Evolutionary conservation across 108 stramenopile species (phyloP).

Genomic region (Pinguiococcus pyrenoidosus): DNA sequence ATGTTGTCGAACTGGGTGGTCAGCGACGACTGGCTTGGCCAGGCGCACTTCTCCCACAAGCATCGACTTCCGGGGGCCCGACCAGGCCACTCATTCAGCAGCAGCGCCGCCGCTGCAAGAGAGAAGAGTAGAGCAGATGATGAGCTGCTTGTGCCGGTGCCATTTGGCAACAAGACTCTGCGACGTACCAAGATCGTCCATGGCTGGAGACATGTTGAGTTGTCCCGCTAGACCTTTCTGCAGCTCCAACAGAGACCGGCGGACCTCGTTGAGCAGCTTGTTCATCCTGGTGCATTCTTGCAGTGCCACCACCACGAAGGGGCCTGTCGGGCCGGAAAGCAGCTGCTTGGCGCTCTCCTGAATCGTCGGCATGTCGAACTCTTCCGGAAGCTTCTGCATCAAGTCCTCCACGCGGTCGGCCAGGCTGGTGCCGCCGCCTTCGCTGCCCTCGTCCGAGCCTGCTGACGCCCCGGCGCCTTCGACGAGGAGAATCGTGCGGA

Average conservation of each 20-base stretch:
- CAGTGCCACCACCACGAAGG: slow-evolving; percentile 28
- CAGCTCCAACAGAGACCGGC: slow-evolving; percentile 23
- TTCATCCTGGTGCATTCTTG: slow-evolving; percentile 51
- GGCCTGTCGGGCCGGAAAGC: slow-evolving; percentile 4
- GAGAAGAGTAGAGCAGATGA: too few relatives aligned
- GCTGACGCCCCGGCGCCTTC: too few relatives aligned
- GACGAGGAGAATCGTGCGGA: too few relatives aligned
- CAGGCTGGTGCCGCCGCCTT: too few relatives aligned
- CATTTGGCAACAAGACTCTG: too few relatives aligned
- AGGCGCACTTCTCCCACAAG: slow-evolving; percentile 50
- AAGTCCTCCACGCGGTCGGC: not conserved
- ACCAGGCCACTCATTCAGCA: slow-evolving; percentile 35
- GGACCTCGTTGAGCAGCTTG: slow-evolving; percentile 22
- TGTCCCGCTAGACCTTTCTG: slow-evolving; percentile 35
- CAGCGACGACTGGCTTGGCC: too few relatives aligned
- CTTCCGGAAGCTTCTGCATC: not conserved
- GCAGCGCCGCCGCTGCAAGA: too few relatives aligned
- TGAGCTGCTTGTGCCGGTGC: too few relatives aligned
- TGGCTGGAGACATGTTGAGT: slow-evolving; percentile 34
- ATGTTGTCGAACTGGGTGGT: too few relatives aligned
- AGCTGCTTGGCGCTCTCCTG: not conserved
- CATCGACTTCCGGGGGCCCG: slow-evolving; percentile 46
- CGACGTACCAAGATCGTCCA: slow-evolving; percentile 37
- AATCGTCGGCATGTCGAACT: not conserved
- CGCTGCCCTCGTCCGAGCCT: too few relatives aligned